phyloP scores from a whole-genome alignment of 2,329 filamentous ascomycete species.

The Coniochaeta sp. region DNA sequence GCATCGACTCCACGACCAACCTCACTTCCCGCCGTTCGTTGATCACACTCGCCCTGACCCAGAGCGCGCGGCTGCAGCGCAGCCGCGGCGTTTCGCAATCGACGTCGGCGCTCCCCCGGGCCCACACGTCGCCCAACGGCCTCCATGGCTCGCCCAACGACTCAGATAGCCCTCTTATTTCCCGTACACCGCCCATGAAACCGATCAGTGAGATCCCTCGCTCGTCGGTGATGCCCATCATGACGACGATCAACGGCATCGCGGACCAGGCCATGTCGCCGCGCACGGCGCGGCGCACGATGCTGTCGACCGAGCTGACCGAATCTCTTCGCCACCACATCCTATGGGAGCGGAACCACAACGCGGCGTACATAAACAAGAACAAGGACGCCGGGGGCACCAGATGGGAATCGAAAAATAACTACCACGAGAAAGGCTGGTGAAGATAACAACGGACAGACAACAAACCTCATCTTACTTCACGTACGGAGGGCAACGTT shows the following conservation, averaged over 20 bases:
- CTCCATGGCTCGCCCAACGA: conserved; percentile 41
- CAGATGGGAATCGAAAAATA: too few relatives aligned
- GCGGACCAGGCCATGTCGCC: conserved; percentile 74
- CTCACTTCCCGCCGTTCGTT: conserved; percentile 80
- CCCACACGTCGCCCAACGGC: conserved; percentile 17
- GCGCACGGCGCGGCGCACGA: conserved; percentile 84
- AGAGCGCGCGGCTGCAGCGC: conserved; percentile 56
- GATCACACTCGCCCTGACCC: conserved; percentile 78
- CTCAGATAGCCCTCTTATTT: conserved; percentile 54
- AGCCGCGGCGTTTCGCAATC: conserved; percentile 48
- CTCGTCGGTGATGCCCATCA: conserved; percentile 69
- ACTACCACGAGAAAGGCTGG: too few relatives aligned
- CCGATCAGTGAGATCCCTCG: conserved; percentile 58
- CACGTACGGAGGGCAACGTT: too few relatives aligned
- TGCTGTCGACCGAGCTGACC: conserved; percentile 90
- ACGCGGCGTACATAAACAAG: too few relatives aligned
- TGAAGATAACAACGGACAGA: too few relatives aligned
- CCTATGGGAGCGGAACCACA: conserved; percentile 89
- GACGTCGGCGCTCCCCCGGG: conserved; percentile 48
- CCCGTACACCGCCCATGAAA: conserved; percentile 39
- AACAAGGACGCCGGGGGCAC: too few relatives aligned
- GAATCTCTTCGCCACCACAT: conserved; percentile 87
- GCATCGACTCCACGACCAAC: conserved; percentile 82
- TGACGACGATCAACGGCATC: conserved; percentile 58
- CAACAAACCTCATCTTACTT: too few relatives aligned